Evolutionary conservation across 2,329 filamentous ascomycete genomes (phyloP).

Genomic region (Monosporascus sp.): DNA sequence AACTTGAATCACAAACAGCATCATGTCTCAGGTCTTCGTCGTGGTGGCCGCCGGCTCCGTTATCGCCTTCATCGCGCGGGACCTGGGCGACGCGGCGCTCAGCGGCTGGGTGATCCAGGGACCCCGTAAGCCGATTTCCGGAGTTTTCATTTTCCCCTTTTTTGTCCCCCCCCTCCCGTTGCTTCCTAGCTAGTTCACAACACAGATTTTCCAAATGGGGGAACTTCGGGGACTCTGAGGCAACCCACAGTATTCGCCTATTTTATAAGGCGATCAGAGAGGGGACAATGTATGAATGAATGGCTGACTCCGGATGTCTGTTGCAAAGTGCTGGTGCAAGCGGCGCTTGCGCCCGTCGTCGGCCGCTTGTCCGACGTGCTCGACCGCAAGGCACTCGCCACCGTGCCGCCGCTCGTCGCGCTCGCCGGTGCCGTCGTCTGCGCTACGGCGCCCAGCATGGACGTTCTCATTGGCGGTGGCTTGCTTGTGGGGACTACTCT

Average conservation of each 20-base stretch:
- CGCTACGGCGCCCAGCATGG: constrained; percentile 50
- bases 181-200: too few species aligned
- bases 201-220: too few species aligned
- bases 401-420: constrained; percentile 47
- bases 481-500: constrained; percentile 52
- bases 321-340: constrained; percentile 44
- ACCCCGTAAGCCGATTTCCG: constrained; percentile 23
- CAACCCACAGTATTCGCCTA: too few species aligned
- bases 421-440: constrained; percentile 49
- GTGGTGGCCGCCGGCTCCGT: constrained; percentile 51
- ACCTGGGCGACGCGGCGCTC: constrained; percentile 44
- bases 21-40: constrained; percentile 51
- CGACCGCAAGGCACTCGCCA: constrained; percentile 48
- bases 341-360: constrained; percentile 49
- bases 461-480: constrained; percentile 51
- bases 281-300: too few species aligned
- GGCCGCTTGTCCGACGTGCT: constrained; percentile 52
- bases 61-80: constrained; percentile 50
- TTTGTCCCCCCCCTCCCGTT: too few species aligned
- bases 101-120: constrained; percentile 47
- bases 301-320: too few species aligned
- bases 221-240: too few species aligned
- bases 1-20: constrained; percentile 21
- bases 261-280: too few species aligned
- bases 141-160: too few species aligned